A percentile compares a stretch with the other conserved stretches of the same genome.
phyloP scores from a whole-genome alignment of 2,329 filamentous ascomycete genomes.

The Colletotrichum eleusines region DNA sequence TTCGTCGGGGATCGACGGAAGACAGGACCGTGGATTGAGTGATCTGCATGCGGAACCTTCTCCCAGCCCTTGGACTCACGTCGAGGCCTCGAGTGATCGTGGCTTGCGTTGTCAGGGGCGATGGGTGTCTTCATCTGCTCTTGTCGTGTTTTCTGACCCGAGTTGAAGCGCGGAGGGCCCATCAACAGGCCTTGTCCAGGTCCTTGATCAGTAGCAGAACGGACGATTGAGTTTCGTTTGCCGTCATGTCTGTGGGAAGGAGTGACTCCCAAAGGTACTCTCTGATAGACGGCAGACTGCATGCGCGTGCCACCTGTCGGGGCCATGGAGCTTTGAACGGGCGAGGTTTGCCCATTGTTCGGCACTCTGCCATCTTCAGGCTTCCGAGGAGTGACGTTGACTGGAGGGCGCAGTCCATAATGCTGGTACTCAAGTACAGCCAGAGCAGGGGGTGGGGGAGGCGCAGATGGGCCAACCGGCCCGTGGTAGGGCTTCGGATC shows the following conservation, averaged over 20 bases:
- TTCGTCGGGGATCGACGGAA: slow-evolving; percentile 31
- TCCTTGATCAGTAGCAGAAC: not conserved
- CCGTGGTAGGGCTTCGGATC: slow-evolving; percentile 15
- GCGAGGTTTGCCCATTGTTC: not conserved
- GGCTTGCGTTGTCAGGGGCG: not conserved
- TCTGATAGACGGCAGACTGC: not conserved
- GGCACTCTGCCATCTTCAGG: not conserved
- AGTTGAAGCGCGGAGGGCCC: not conserved
- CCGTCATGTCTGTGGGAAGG: not conserved
- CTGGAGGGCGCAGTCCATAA: no score
- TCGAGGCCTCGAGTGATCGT: not conserved
- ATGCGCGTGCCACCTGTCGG: not conserved
- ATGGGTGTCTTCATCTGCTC: not conserved
- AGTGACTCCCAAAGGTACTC: not conserved
- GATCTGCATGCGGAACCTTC: slow-evolving; percentile 14
- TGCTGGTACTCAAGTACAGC: not conserved
- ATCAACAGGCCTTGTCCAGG: not conserved
- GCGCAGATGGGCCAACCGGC: not conserved
- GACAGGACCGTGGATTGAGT: slow-evolving; percentile 31
- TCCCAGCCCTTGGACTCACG: slow-evolving; percentile 23
- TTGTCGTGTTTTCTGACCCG: not conserved
- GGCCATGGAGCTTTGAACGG: not conserved
- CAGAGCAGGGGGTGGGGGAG: not conserved
- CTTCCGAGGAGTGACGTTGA: not conserved
- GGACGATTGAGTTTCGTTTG: not conserved